Evolutionary conservation across 345 rosid genomes (phyloP).

Genomic region (Lenwebbia sp.): DNA sequence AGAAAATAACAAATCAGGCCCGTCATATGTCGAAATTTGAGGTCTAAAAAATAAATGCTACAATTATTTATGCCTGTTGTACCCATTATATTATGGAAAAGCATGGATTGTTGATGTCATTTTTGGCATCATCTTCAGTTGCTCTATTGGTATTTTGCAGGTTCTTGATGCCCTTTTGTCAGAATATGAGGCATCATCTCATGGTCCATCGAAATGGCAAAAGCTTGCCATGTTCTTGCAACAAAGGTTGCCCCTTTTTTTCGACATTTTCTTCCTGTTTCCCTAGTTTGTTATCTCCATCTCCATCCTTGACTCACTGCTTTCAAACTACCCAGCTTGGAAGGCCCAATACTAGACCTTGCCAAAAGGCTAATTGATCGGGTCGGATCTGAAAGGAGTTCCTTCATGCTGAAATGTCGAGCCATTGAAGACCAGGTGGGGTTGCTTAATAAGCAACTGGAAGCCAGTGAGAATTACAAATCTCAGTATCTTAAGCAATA

Average conservation of each 20-base stretch:
- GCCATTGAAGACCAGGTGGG: constrained; percentile 79
- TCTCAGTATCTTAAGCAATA: constrained; percentile 82
- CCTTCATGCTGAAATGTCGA: constrained; percentile 66
- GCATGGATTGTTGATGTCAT: background rate
- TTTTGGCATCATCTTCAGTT: background rate
- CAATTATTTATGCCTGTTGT: background rate
- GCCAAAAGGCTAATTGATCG: constrained; percentile 67
- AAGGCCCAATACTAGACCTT: constrained; percentile 83
- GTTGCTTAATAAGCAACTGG: constrained; percentile 68
- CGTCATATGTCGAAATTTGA: background rate
- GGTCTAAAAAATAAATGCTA: background rate
- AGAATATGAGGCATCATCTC: constrained; percentile 67
- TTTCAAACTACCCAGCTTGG: constrained; percentile 43
- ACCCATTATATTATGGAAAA: background rate
- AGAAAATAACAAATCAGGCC: background rate
- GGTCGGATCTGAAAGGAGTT: constrained; percentile 75
- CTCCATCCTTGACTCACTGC: background rate
- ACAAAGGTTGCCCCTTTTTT: constrained; percentile 42
- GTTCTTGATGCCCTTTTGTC: constrained; percentile 69
- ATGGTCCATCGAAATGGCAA: constrained; percentile 94
- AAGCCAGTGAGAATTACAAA: constrained; percentile 76
- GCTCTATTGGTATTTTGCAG: constrained; percentile 18
- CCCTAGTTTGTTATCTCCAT: background rate
- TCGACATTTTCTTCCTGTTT: background rate
- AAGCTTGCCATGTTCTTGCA: constrained; percentile 76